phyloP scores from a whole-genome alignment of 139 green algal species.

The Micromonas commoda region DNA sequence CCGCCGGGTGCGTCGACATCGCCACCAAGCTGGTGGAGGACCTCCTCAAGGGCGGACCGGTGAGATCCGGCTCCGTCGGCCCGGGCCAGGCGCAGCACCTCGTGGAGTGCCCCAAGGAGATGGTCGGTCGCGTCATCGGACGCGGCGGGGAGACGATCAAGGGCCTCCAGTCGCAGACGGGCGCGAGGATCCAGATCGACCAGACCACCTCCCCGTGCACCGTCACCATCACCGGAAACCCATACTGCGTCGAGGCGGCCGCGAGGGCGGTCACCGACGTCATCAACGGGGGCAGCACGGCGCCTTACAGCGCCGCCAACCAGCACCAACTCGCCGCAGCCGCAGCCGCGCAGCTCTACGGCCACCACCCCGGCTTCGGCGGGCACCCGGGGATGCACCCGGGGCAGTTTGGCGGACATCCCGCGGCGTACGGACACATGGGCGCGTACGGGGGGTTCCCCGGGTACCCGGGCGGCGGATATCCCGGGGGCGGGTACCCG shows the following conservation, averaged over 20 bases:
- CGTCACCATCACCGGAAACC: slow-evolving; percentile 72
- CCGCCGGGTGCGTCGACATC: not conserved
- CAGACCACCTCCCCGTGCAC: slow-evolving; percentile 73
- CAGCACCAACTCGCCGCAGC: not conserved
- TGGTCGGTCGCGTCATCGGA: slow-evolving; percentile 87
- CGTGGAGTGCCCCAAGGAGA: slow-evolving; percentile 76
- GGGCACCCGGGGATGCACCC: too few species aligned
- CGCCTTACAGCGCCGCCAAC: slow-evolving; percentile 13
- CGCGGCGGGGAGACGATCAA: slow-evolving; percentile 92
- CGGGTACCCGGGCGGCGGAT: not conserved
- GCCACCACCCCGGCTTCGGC: too few species aligned
- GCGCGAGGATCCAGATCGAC: slow-evolving; percentile 76
- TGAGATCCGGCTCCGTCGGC: not conserved
- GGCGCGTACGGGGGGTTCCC: not conserved
- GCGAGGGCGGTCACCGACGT: slow-evolving; percentile 52
- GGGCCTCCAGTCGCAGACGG: slow-evolving; percentile 73
- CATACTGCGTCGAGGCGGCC: slow-evolving; percentile 43
- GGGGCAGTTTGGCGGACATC: not conserved
- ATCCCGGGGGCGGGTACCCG: not conserved
- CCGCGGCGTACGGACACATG: not conserved
- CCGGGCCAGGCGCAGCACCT: slow-evolving; percentile 18
- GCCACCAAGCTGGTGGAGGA: slow-evolving; percentile 25
- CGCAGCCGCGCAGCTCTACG: not conserved
- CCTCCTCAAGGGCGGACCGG: slow-evolving; percentile 19
- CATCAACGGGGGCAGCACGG: slow-evolving; percentile 40